Evolutionary conservation across 176 grass and related monocot species (phyloP), one percentile per base, ranked within the genome.

Genomic region (Neostapfia colusana): DNA sequence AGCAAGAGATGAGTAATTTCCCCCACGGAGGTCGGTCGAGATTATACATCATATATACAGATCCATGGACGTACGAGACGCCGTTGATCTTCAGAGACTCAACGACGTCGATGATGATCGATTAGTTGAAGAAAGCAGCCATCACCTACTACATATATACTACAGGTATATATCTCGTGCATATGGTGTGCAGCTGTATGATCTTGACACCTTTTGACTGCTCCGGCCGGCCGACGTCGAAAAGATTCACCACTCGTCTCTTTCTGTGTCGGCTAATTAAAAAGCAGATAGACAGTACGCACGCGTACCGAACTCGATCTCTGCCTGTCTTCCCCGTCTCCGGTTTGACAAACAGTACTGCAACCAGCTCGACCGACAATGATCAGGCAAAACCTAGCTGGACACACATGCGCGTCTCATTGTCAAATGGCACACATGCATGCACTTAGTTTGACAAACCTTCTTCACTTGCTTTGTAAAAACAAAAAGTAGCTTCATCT

Each of bases 191-290:
- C 31, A 56, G 70, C 70, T 38, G 49, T 39, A 55, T 56, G 70
- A 73, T 73, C 56, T 55, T 39, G 70, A 25, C 70, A 39, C 6
- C 18, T 56, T 73, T 73, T 54, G 49, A 56, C 44, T 26, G 7
- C 49, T 11, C 18, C 20, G 7, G 15, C 44, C 18, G 5, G 15
- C 2, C 45, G 27, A 20, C 20, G 16, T 21, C n/a, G 20, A 54
- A n/a, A n/a, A 54, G 18, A 9, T 54, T 54, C 50, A 54, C 8
- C 16, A 41, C 16, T 13, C 13, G 8, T 11, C 14, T 49, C 17
- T 53, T 53, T n/a, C 50, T 53, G 50, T 53, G 50, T 53, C 8
- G 20, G n/a, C 1, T 48, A 16, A 16, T 18, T 8, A n/a, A 18
- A 3, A 17, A 51, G 18, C 18, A 20, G 5, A 1, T 4, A 46